Conservation (phyloP, 208 protist genomes). For the Wallacemonas sp. region DNA sequence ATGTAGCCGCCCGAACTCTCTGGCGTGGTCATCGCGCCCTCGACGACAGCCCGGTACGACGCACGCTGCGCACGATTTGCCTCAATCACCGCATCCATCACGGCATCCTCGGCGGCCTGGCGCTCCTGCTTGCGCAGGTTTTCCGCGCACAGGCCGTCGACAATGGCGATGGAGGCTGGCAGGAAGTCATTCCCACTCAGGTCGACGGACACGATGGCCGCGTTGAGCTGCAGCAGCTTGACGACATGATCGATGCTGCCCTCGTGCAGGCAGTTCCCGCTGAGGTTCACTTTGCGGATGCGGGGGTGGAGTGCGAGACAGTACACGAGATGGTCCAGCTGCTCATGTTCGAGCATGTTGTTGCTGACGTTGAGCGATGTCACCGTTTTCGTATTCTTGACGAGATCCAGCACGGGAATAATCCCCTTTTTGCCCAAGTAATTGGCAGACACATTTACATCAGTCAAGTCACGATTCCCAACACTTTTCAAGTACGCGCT, state of each 20-base stretch:
- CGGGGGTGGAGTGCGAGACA: conserved; percentile 77
- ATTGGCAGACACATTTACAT: conserved; percentile 74
- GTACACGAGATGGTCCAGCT: conserved; percentile 80
- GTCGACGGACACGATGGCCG: conserved; percentile 39
- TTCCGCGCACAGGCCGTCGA: conserved; percentile 24
- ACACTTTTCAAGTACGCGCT: conserved; percentile 40
- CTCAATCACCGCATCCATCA: conserved; percentile 3
- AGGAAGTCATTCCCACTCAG: conserved; percentile 62
- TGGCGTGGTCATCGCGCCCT: conserved; percentile 13
- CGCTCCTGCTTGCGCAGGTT: conserved; percentile 20
- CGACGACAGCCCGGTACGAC: conserved; percentile 22
- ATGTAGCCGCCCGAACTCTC: conserved; percentile 73
- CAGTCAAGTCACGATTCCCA: conserved; percentile 31
- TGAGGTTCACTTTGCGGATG: conserved; percentile 49
- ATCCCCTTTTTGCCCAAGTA: conserved; percentile 84
- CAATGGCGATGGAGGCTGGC: conserved; percentile 25
- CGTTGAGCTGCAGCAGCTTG: conserved; percentile 66
- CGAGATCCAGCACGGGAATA: conserved; percentile 78
- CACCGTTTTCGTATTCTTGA: conserved; percentile 79
- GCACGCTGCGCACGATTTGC: conserved; percentile 21
- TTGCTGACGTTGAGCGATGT: conserved; percentile 71
- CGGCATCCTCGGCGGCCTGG: conserved; percentile 7
- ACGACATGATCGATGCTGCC: conserved; percentile 56
- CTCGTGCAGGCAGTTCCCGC: conserved; percentile 68
- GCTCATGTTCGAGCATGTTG: conserved; percentile 67